phyloP scores from a whole-genome alignment of 352 stramenopile species.

The Aphanomyces cochlioides region DNA sequence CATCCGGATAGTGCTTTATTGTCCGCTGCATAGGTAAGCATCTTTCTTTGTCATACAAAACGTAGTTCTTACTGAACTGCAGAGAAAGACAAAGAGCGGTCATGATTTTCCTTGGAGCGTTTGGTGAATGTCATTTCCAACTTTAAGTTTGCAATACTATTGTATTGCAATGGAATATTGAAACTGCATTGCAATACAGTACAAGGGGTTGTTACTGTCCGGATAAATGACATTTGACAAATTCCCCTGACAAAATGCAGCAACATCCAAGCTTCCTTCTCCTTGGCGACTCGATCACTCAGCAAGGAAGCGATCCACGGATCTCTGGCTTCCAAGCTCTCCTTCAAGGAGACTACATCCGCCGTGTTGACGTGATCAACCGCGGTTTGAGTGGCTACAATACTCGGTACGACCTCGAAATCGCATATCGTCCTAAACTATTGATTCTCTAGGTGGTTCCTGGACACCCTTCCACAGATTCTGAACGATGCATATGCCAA shows the following conservation, averaged over 20 bases:
- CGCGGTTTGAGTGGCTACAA: conserved; percentile 64
- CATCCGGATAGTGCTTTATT: no score
- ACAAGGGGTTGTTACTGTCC: no score
- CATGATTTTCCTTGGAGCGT: no score
- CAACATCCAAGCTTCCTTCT: conserved; percentile 38
- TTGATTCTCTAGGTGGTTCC: conserved; percentile 7
- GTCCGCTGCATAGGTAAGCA: no score
- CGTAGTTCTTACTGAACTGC: no score
- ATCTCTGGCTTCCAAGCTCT: neutral
- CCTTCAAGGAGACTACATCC: conserved; percentile 28
- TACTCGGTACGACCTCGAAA: conserved; percentile 34
- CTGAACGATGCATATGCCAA: conserved; percentile 6
- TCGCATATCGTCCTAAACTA: neutral
- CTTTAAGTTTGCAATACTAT: no score
- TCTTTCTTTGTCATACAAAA: no score
- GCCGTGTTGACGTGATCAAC: conserved; percentile 40
- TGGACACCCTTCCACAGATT: neutral
- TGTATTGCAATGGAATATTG: no score
- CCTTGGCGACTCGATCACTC: conserved; percentile 62
- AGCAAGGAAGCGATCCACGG: conserved; percentile 34
- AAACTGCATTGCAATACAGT: no score
- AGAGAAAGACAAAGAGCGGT: no score
- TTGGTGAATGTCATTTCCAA: no score
- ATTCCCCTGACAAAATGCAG: neutral
- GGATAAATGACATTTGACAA: no score